Conservation (phyloP, 345 rosid species). For the Trapa bicornis region DNA sequence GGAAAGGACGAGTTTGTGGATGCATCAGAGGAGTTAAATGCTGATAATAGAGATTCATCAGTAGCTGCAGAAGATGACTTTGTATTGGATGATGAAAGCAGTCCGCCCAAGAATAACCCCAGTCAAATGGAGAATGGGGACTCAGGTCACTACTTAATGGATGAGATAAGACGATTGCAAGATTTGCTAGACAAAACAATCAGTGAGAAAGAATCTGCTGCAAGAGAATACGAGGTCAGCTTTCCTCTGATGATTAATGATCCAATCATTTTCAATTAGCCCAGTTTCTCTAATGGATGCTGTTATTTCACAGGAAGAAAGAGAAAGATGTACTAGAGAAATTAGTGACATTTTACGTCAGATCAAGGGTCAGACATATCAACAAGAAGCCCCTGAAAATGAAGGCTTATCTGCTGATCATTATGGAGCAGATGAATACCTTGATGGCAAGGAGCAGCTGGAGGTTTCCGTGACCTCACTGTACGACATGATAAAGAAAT, state of each 20-base stretch:
- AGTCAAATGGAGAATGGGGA: slow-evolving; percentile 11
- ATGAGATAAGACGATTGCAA: slow-evolving; percentile 20
- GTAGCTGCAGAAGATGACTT: slow-evolving; percentile 10
- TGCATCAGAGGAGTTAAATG: slow-evolving; percentile 63
- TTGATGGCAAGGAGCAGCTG: slow-evolving; percentile 9
- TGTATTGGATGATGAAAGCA: slow-evolving; percentile 7
- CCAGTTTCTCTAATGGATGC: slow-evolving; percentile 2
- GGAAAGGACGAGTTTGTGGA: slow-evolving; percentile 88
- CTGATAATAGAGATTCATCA: slow-evolving; percentile 31
- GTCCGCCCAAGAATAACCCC: background rate
- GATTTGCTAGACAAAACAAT: slow-evolving; percentile 20
- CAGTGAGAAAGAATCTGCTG: slow-evolving; percentile 22
- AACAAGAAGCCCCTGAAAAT: slow-evolving; percentile 13
- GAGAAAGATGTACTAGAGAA: slow-evolving; percentile 30
- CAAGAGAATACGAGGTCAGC: slow-evolving; percentile 29
- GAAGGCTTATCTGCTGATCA: slow-evolving; percentile 10
- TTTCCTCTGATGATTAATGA: background rate
- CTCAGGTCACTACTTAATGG: slow-evolving; percentile 5
- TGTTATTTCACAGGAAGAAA: slow-evolving; percentile 37
- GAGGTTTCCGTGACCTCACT: slow-evolving; percentile 4
- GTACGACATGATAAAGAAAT: slow-evolving; percentile 26
- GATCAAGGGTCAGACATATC: slow-evolving; percentile 28
- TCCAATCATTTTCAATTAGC: slow-evolving; percentile 1
- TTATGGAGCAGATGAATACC: slow-evolving; percentile 1
- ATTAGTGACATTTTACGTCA: slow-evolving; percentile 28